phyloP scores from a whole-genome alignment of 352 stramenopile species.

The Ophiocytium majus region DNA sequence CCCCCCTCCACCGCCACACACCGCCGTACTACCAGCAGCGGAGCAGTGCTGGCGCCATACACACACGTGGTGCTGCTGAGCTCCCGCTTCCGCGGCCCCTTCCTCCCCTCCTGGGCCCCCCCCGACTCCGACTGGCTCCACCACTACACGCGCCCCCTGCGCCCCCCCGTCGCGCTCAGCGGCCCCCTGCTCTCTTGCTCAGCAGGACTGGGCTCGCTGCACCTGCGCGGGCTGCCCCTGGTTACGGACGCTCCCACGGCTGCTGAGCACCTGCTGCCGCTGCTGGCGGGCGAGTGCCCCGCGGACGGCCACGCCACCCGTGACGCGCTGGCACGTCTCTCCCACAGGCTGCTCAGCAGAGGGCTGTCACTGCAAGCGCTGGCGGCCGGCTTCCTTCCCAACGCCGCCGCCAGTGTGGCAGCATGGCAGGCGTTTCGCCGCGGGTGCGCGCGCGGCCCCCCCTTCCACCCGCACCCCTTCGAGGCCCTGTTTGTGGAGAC shows the following conservation, averaged over 20 bases:
- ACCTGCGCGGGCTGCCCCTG: background rate
- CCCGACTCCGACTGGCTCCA: background rate
- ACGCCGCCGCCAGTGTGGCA: background rate
- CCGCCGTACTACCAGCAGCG: no score
- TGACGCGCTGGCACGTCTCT: background rate
- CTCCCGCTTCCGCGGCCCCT: background rate
- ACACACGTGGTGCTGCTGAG: background rate
- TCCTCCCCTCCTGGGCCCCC: constrained; percentile 11
- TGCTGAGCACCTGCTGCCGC: background rate
- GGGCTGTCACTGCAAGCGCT: background rate
- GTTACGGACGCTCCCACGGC: background rate
- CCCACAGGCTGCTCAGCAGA: background rate
- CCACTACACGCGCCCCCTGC: background rate
- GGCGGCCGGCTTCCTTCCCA: background rate
- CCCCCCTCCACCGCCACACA: no score
- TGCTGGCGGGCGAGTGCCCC: background rate
- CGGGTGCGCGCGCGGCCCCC: background rate
- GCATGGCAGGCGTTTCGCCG: background rate
- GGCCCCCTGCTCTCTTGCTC: background rate
- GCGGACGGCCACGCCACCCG: background rate
- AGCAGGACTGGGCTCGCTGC: background rate
- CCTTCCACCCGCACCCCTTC: background rate
- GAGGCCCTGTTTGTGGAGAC: background rate
- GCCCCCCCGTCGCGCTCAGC: background rate
- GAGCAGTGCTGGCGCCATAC: no score